Percentiles rank a stretch among this genome's conserved stretches.
phyloP scores from a whole-genome alignment of 2,329 filamentous ascomycete species.

The Dactylonectria macrodidyma region DNA sequence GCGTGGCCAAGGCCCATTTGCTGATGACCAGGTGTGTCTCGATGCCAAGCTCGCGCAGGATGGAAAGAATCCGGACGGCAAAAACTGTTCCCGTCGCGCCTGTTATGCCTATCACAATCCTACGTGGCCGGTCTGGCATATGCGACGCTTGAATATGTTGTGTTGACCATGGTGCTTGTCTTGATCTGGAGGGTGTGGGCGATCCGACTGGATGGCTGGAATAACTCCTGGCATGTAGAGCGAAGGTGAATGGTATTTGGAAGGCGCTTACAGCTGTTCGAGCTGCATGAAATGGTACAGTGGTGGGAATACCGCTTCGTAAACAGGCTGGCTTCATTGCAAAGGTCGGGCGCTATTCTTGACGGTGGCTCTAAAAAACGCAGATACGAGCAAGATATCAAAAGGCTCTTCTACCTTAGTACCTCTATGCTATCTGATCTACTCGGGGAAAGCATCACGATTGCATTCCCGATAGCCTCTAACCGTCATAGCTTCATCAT shows the following conservation, averaged over 20 bases:
- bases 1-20: conserved; percentile 64
- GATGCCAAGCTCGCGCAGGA: conserved; percentile 58
- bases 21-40: conserved; percentile 64
- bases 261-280: neutral
- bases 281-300: neutral
- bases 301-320: neutral
- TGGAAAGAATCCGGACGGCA: conserved; percentile 58
- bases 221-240: neutral
- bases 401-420: neutral
- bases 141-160: neutral
- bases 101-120: conserved; percentile 64
- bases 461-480: neutral
- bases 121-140: conserved; percentile 35
- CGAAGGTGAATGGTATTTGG: neutral
- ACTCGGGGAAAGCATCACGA: neutral
- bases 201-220: neutral
- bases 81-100: conserved; percentile 63
- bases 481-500: neutral
- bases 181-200: neutral
- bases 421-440: neutral
- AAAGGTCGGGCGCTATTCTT: neutral
- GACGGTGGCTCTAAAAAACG: too few species aligned
- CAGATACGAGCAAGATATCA: too few species aligned
- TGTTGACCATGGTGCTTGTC: neutral
- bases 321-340: neutral